Percentiles rank a stretch among this genome's conserved stretches.
These are phyloP conservation scores for Citrus medica DNA, from an alignment of 345 rosid genomes.

Conservation along the genomic window DNA sequence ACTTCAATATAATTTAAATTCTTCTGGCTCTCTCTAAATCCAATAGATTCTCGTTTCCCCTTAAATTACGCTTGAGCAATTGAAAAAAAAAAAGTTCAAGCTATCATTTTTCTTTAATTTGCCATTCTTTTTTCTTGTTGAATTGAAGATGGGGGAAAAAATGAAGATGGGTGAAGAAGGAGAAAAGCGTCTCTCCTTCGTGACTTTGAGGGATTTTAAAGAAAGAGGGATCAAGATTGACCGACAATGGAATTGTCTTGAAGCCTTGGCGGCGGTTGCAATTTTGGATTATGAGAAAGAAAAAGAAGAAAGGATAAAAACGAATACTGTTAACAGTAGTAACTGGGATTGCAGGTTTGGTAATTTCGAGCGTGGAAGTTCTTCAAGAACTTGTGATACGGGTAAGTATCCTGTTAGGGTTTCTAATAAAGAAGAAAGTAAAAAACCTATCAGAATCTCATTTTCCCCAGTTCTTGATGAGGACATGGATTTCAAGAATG, in stretches of 20 bases:
- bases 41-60: neutral
- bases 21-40: neutral
- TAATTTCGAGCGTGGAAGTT: neutral
- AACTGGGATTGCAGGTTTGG: no score
- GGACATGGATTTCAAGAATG: neutral
- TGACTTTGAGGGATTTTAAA: neutral
- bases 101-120: neutral
- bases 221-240: neutral
- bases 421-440: neutral
- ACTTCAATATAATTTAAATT: neutral
- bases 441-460: neutral
- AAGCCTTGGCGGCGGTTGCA: neutral
- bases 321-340: neutral
- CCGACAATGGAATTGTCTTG: neutral
- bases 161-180: neutral
- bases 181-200: neutral
- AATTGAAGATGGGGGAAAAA: neutral
- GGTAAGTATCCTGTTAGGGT: neutral
- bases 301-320: neutral
- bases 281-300: neutral
- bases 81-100: no score
- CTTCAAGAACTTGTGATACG: neutral
- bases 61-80: neutral
- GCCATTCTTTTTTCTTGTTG: neutral
- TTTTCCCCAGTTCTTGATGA: neutral